Evolutionary conservation across 2,329 filamentous ascomycete genomes (phyloP).

Genomic region (Pseudofabraea citricarpa): DNA sequence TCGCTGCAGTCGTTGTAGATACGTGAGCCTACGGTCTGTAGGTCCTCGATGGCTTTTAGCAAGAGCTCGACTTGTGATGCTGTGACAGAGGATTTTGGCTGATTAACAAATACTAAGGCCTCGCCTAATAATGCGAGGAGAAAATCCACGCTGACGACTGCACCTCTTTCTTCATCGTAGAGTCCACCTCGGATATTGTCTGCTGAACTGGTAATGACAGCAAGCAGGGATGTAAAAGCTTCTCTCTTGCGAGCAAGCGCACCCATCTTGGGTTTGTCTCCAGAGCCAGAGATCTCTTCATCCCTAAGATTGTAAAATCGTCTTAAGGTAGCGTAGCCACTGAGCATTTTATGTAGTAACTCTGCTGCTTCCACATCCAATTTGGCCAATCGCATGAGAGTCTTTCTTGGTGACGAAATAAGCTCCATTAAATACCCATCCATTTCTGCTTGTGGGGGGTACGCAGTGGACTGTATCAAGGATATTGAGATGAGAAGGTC

Average conservation of each 20-base stretch:
- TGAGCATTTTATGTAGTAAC: slow-evolving; percentile 78
- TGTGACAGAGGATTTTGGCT: slow-evolving; percentile 55
- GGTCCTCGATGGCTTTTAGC: slow-evolving; percentile 73
- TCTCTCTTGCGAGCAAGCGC: slow-evolving; percentile 60
- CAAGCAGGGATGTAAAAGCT: slow-evolving; percentile 68
- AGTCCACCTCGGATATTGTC: slow-evolving; percentile 90
- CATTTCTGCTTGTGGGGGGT: slow-evolving; percentile 65
- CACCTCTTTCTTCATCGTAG: slow-evolving; percentile 74
- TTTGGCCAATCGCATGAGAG: slow-evolving; percentile 66
- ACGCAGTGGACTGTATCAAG: slow-evolving; percentile 77
- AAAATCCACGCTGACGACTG: slow-evolving; percentile 85
- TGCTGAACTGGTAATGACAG: slow-evolving; percentile 80
- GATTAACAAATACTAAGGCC: slow-evolving; percentile 69
- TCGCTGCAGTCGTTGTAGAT: slow-evolving; percentile 73
- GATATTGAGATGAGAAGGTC: slow-evolving; percentile 85
- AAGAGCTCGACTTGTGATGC: slow-evolving; percentile 70
- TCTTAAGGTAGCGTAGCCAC: slow-evolving; percentile 86
- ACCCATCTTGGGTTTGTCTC: slow-evolving; percentile 30
- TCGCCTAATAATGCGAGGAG: slow-evolving; percentile 81
- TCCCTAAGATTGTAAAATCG: slow-evolving; percentile 90
- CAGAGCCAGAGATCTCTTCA: slow-evolving; percentile 41
- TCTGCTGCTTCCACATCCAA: slow-evolving; percentile 78
- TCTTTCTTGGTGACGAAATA: slow-evolving; percentile 65
- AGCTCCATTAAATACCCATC: slow-evolving; percentile 68
- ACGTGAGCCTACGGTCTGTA: slow-evolving; percentile 68